These are phyloP conservation scores for Evansstolkia leycettana DNA, from an alignment of 495 filamentous ascomycete genomes.

Conservation along the genomic window DNA sequence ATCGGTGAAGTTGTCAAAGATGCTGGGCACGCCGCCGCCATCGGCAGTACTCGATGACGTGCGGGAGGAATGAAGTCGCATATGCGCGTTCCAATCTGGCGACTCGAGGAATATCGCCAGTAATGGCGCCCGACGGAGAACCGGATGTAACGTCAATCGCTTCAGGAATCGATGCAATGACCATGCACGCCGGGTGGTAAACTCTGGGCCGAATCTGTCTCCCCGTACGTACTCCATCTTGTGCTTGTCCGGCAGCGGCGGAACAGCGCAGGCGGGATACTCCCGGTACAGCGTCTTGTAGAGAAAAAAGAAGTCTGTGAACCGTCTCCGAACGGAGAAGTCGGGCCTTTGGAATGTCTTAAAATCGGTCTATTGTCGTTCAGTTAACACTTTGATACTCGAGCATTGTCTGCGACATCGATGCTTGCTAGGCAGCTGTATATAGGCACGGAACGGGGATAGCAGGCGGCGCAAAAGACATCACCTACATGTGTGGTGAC, in stretches of 20 bases:
- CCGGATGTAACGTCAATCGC: slow-evolving; percentile 76
- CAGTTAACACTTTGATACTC: neutral
- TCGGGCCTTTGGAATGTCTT: slow-evolving; percentile 73
- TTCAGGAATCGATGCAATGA: slow-evolving; percentile 87
- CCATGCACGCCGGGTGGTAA: slow-evolving; percentile 79
- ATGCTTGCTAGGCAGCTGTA: neutral
- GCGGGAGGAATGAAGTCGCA: slow-evolving; percentile 62
- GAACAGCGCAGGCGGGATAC: slow-evolving; percentile 84
- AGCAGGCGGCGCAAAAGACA: neutral
- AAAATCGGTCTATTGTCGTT: slow-evolving; percentile 64
- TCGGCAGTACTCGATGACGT: slow-evolving; percentile 40
- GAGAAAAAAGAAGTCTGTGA: slow-evolving; percentile 95
- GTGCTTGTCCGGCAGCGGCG: slow-evolving; percentile 93
- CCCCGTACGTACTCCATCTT: slow-evolving; percentile 97
- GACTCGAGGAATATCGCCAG: slow-evolving; percentile 85
- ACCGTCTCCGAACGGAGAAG: slow-evolving; percentile 71
- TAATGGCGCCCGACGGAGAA: slow-evolving; percentile 69
- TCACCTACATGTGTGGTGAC: slow-evolving; percentile 74
- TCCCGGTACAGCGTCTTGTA: slow-evolving; percentile 80
- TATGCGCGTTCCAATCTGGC: slow-evolving; percentile 89
- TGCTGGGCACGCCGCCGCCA: slow-evolving; percentile 42
- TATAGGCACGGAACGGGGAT: neutral
- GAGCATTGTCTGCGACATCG: neutral
- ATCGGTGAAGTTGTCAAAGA: slow-evolving; percentile 89
- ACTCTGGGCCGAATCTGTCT: slow-evolving; percentile 87